Conservation (phyloP, 345 rosid genomes). For the Moricandia moricandioides region DNA sequence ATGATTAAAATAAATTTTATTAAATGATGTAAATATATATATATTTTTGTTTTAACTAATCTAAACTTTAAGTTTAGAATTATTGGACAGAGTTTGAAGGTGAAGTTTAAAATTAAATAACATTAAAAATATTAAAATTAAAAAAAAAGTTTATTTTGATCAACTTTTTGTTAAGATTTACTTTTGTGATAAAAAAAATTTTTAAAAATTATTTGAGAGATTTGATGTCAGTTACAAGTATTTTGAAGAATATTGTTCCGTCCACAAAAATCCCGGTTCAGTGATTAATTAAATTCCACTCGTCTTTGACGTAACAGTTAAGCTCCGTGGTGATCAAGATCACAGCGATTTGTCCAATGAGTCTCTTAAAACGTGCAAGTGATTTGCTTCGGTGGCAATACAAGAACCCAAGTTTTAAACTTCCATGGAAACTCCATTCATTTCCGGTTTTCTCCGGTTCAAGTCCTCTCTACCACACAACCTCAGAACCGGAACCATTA, state of each 20-base stretch:
- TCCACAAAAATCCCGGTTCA: constrained; percentile 1
- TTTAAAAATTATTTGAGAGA: too few relatives aligned
- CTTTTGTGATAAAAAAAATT: too few relatives aligned
- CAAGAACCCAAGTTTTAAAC: constrained; percentile 54
- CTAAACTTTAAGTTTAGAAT: too few relatives aligned
- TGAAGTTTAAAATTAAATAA: too few relatives aligned
- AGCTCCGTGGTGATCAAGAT: constrained; percentile 67
- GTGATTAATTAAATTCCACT: background rate
- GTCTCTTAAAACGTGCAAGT: constrained; percentile 55
- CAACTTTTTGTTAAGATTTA: too few relatives aligned
- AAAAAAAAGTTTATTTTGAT: too few relatives aligned
- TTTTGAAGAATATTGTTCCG: constrained; percentile 5
- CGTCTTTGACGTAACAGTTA: constrained; percentile 43
- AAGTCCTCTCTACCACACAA: constrained; percentile 76
- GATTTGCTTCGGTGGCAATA: constrained; percentile 84
- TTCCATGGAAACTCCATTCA: constrained; percentile 70
- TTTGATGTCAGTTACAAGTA: constrained; percentile 16
- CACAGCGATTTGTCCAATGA: constrained; percentile 71
- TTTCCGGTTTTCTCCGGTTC: constrained; percentile 65
- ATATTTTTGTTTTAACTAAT: too few relatives aligned
- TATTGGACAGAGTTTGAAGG: too few relatives aligned
- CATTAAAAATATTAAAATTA: too few relatives aligned
- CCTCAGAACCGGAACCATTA: constrained; percentile 54
- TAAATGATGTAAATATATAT: too few relatives aligned
- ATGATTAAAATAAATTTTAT: too few relatives aligned